Base-by-base conservation (phyloP, 768 basidiomycete genomes). In the Pleurotus giganteus region DNA sequence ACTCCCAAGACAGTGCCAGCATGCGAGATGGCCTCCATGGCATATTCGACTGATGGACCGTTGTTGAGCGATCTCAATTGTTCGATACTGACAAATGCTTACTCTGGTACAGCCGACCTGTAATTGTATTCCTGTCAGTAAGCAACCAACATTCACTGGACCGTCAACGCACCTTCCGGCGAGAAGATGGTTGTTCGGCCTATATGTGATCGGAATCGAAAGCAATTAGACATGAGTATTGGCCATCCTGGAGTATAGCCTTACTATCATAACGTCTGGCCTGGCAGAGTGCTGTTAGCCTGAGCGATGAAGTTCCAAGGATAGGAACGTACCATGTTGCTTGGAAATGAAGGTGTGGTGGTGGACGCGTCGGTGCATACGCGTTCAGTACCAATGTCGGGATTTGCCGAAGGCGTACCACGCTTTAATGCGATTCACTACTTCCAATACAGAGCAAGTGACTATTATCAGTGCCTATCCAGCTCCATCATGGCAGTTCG, bases 181-280 rank as follows among this genome's bases (percentile, higher is more conserved):
- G 95, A 98, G 84, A 98, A 98, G 76, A 97, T 98, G 58, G 96
- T 98, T 62, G 95, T 99, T 63, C 94, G 88, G 74, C 87, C 88
- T 91, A n/a, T n/a, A n/a, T n/a, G 72, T 12, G 12, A 64, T 68
- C 47, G 56, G 41, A 65, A 64, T 65, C 55, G 52, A 57, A 50
- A 65, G 32, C 61, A 61, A 60, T 61, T 60, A 55, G 31, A 56
- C 56, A 55, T 19, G 43, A 54, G 58, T 45, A n/a, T 47, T 47
- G 51, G 50, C 17, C 21, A 53, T 47, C 47, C 31, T 29, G 39
- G 15, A 26, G 4, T 21, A 32, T 45, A 50, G 57, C 24, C 91
- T 74, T 71, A 95, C 94, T 95, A 70, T 96, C 94, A 71, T 96
- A 96, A 77, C 94, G 82, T 82, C 94, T 86, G 63, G 94, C 91